Conservation (phyloP, 164 flowering plant species). For the Vitis vinifera region DNA sequence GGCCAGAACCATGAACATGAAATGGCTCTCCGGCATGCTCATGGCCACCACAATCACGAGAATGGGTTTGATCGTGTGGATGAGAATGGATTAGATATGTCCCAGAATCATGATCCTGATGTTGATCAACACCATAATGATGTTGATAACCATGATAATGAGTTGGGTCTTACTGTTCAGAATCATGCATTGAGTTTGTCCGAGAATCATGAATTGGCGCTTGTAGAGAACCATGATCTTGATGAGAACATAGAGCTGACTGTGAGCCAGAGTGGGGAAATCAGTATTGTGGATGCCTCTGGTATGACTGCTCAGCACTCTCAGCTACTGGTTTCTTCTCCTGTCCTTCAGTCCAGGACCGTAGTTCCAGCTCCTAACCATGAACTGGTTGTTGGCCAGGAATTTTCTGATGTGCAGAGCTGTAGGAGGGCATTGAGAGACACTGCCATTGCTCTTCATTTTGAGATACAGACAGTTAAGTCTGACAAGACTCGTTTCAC, state of each 20-base stretch:
- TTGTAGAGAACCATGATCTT: slow-evolving; percentile 8
- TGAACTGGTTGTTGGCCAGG: slow-evolving; percentile 21
- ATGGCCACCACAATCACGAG: neutral
- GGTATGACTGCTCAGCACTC: slow-evolving; percentile 4
- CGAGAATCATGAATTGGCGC: slow-evolving; percentile 11
- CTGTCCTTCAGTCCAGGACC: slow-evolving; percentile 17
- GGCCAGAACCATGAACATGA: slow-evolving; percentile 7
- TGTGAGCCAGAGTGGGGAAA: slow-evolving; percentile 1
- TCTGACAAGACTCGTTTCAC: slow-evolving; percentile 19
- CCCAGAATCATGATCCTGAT: slow-evolving; percentile 10
- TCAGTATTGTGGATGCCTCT: neutral
- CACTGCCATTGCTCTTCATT: slow-evolving; percentile 22
- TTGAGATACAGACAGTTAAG: slow-evolving; percentile 25
- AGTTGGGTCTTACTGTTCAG: slow-evolving; percentile 10
- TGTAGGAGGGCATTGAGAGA: slow-evolving; percentile 20
- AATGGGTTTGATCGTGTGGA: slow-evolving; percentile 8
- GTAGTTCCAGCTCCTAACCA: slow-evolving; percentile 9
- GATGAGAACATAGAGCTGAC: slow-evolving; percentile 16
- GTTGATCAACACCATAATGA: slow-evolving; percentile 12
- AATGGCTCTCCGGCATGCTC: slow-evolving; percentile 2
- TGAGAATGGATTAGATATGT: slow-evolving; percentile 12
- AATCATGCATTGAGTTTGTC: slow-evolving; percentile 12
- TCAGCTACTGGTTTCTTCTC: slow-evolving; percentile 10
- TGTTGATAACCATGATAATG: slow-evolving; percentile 15
- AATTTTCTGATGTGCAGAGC: slow-evolving; percentile 19